Percentiles rank a stretch among this genome's conserved stretches.
phyloP scores from a whole-genome alignment of 129 eudicot genomes.

The Centella asiatica region DNA sequence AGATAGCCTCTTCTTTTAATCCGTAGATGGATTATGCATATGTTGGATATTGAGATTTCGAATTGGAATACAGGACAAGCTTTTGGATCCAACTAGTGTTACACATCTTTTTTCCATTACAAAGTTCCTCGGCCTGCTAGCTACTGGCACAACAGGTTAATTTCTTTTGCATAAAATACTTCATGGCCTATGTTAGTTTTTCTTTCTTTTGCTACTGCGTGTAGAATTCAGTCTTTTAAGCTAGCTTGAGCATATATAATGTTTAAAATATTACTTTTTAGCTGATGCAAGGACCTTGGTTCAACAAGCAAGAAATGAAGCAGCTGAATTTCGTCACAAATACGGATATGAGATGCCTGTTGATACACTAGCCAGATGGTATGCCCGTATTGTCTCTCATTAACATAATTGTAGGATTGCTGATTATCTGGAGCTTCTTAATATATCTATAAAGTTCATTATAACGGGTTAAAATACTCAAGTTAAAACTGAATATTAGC shows the following conservation, averaged over 20 bases:
- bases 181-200: not conserved
- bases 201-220: not conserved
- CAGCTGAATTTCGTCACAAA: slow-evolving; percentile 85
- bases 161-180: not conserved
- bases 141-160: slow-evolving; percentile 93
- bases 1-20: not conserved
- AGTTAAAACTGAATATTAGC: too few relatives aligned
- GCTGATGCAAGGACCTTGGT: slow-evolving; percentile 99
- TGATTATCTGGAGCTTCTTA: too few relatives aligned
- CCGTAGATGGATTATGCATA: not conserved
- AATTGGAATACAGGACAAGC: slow-evolving; percentile 62
- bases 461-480: too few relatives aligned
- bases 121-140: slow-evolving; percentile 80
- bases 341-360: slow-evolving; percentile 98
- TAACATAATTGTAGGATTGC: not conserved
- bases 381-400: not conserved
- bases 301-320: slow-evolving; percentile 95
- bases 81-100: slow-evolving; percentile 90
- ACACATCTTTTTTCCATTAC: slow-evolving; percentile 83
- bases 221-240: not conserved
- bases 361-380: slow-evolving; percentile 89
- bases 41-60: not conserved
- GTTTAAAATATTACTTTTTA: slow-evolving; percentile 16
- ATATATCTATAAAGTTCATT: too few relatives aligned
- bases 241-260: not conserved